Conservation (phyloP, 768 basidiomycete species). For the Stropharia rugosoannulata region DNA sequence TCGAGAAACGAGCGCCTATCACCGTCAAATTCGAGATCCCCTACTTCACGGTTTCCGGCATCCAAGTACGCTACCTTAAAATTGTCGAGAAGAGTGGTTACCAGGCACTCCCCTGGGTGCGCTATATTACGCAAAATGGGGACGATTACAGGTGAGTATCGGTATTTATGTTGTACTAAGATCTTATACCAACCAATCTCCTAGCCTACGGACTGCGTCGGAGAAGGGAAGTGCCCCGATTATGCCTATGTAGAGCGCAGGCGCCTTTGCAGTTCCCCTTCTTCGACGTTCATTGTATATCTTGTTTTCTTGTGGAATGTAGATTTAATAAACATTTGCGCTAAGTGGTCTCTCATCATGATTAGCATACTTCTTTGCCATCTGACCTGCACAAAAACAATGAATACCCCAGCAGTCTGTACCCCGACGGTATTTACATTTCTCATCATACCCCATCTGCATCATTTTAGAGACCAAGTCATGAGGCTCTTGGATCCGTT, state of each 20-base stretch:
- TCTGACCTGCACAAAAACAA: too few relatives aligned
- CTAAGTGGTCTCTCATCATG: too few relatives aligned
- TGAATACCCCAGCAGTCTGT: too few relatives aligned
- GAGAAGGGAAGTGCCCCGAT: slow-evolving; percentile 75
- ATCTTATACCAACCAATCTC: background rate
- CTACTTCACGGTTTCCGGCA: slow-evolving; percentile 96
- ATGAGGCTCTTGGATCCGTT: too few relatives aligned
- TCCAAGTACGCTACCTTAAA: slow-evolving; percentile 97
- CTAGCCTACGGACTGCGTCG: slow-evolving; percentile 67
- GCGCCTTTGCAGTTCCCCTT: background rate
- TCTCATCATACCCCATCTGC: too few relatives aligned
- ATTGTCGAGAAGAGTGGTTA: slow-evolving; percentile 99
- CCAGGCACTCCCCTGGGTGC: slow-evolving; percentile 93
- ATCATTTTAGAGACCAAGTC: too few relatives aligned
- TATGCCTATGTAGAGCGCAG: slow-evolving; percentile 42
- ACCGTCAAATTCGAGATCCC: slow-evolving; percentile 98
- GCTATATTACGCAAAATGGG: slow-evolving; percentile 91
- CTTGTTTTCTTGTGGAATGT: background rate
- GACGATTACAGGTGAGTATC: slow-evolving; percentile 78
- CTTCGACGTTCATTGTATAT: background rate
- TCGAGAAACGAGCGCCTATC: slow-evolving; percentile 90
- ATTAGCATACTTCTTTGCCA: too few relatives aligned
- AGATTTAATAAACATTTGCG: background rate
- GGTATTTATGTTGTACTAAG: background rate
- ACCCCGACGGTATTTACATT: too few relatives aligned